A percentile compares a stretch with the other conserved stretches of the same genome.
Conservation (phyloP, 192 early-diverging fungal genomes). For the Coemansia interrupta region DNA sequence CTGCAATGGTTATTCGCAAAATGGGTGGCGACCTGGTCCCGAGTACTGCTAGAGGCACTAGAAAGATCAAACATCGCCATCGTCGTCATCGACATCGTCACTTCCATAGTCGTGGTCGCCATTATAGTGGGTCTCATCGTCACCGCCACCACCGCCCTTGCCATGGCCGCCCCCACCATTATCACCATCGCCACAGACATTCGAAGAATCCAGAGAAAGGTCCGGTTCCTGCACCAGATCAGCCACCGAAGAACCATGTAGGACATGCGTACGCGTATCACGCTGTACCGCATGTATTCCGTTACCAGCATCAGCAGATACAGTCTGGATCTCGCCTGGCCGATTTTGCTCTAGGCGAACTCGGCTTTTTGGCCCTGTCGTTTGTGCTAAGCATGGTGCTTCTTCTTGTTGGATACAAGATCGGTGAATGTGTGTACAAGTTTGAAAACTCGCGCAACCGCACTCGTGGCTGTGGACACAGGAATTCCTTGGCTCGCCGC, state of each 20-base stretch:
- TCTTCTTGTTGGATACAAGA: slow-evolving; percentile 33
- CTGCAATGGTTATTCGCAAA: slow-evolving; percentile 10
- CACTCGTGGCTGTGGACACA: slow-evolving; percentile 15
- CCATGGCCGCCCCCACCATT: slow-evolving; percentile 1
- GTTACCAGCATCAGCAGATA: not conserved
- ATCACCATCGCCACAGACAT: not conserved
- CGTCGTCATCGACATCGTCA: not conserved
- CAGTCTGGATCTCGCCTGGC: not conserved
- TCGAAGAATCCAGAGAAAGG: not conserved
- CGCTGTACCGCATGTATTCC: not conserved
- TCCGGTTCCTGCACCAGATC: not conserved
- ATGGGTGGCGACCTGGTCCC: not conserved
- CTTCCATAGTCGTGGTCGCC: not conserved
- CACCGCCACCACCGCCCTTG: not conserved
- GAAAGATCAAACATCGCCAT: not conserved
- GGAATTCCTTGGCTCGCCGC: slow-evolving; percentile 5
- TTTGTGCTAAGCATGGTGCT: slow-evolving; percentile 26
- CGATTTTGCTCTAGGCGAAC: slow-evolving; percentile 18
- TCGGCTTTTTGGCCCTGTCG: slow-evolving; percentile 23
- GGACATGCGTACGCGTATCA: not conserved
- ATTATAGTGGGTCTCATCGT: not conserved
- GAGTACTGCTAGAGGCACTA: not conserved
- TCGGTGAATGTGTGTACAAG: slow-evolving; percentile 33
- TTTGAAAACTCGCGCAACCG: slow-evolving; percentile 10
- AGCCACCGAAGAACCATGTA: not conserved